Evolutionary conservation across 768 basidiomycete species (phyloP).

Genomic region (Mycena rosella): DNA sequence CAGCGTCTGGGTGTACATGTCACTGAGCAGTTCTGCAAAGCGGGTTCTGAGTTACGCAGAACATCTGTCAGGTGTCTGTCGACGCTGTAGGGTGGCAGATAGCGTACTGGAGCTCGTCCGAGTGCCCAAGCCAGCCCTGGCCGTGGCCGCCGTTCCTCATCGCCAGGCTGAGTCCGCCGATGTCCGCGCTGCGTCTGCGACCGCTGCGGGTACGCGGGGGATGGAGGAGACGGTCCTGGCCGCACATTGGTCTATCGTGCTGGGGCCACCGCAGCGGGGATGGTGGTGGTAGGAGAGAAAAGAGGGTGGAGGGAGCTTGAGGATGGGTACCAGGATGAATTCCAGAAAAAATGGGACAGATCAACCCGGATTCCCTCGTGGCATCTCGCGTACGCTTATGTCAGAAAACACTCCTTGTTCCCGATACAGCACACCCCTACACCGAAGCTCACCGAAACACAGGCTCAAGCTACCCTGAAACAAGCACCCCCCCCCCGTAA

Average conservation of each 20-base stretch:
- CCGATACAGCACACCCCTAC: too few relatives aligned
- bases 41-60: constrained; percentile 54
- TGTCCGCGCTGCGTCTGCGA: constrained; percentile 85
- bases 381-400: constrained; percentile 2
- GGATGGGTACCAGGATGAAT: neutral
- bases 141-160: constrained; percentile 65
- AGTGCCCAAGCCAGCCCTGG: constrained; percentile 76
- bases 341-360: neutral
- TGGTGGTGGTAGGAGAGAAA: neutral
- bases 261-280: neutral
- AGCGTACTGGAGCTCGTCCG: constrained; percentile 63
- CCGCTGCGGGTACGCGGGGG: constrained; percentile 35
- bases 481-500: too few relatives aligned
- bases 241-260: constrained; percentile 30
- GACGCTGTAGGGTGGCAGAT: constrained; percentile 18
- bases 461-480: too few relatives aligned
- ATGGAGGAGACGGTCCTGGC: constrained; percentile 30
- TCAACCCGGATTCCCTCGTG: neutral
- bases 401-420: too few relatives aligned
- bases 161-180: constrained; percentile 89
- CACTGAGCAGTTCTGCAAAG: constrained; percentile 86
- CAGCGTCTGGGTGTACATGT: constrained; percentile 87
- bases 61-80: constrained; percentile 9
- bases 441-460: too few relatives aligned
- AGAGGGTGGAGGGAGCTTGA: neutral